phyloP scores from a whole-genome alignment of 805 yeast genomes.

The Myxozyma monticola region DNA sequence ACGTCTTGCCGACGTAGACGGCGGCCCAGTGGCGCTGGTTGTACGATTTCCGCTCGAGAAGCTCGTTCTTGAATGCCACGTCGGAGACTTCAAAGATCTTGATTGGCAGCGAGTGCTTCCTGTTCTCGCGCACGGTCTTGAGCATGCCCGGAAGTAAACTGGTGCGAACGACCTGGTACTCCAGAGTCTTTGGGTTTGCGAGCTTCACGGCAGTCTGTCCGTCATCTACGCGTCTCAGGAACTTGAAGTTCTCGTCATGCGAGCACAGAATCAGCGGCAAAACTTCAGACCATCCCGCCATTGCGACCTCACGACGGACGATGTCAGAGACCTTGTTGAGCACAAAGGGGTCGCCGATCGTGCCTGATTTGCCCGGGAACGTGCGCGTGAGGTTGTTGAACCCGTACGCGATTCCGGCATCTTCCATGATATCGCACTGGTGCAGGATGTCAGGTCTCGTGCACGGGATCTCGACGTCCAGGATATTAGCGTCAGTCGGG shows the following conservation, averaged over 20 bases:
- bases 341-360: slow-evolving; percentile 83
- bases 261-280: slow-evolving; percentile 94
- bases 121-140: slow-evolving; percentile 93
- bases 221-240: slow-evolving; percentile 72
- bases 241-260: slow-evolving; percentile 94
- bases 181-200: slow-evolving; percentile 94
- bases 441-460: slow-evolving; percentile 96
- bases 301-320: slow-evolving; percentile 84
- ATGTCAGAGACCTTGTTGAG: slow-evolving; percentile 90
- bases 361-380: slow-evolving; percentile 72
- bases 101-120: slow-evolving; percentile 92
- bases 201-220: slow-evolving; percentile 78
- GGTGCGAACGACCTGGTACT: slow-evolving; percentile 97
- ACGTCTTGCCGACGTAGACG: slow-evolving; percentile 86
- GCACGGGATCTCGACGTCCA: slow-evolving; percentile 77
- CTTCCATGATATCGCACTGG: slow-evolving; percentile 98
- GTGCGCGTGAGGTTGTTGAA: slow-evolving; percentile 83
- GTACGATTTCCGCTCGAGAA: slow-evolving; percentile 81
- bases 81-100: slow-evolving; percentile 95
- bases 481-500: slow-evolving; percentile 46
- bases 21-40: slow-evolving; percentile 97
- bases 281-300: slow-evolving; percentile 94
- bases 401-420: slow-evolving; percentile 95
- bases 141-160: slow-evolving; percentile 89
- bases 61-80: slow-evolving; percentile 78